A percentile compares a stretch with the other conserved stretches of the same genome.
Evolutionary conservation across 345 rosid genomes (phyloP).

Genomic region (Cardamine occulta): DNA sequence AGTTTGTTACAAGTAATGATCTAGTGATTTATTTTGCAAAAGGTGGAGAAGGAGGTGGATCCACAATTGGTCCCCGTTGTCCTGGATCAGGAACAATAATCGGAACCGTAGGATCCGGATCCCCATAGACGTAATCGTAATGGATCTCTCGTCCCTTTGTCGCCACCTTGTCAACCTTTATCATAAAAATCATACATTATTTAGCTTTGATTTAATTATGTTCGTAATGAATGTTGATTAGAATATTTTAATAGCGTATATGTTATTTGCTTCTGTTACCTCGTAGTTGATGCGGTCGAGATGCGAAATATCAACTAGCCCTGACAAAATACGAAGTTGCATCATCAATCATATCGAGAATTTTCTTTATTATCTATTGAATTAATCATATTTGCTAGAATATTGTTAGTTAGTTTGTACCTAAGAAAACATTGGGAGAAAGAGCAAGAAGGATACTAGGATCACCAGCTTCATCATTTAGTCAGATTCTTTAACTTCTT

Average conservation of each 20-base stretch:
- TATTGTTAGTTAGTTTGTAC: conserved; percentile 12
- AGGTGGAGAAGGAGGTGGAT: neutral
- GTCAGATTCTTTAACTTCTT: neutral
- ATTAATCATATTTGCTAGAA: neutral
- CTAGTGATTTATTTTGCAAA: neutral
- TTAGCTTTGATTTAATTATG: neutral
- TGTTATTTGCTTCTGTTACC: conserved; percentile 6
- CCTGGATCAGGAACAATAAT: too few species aligned
- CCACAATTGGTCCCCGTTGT: neutral
- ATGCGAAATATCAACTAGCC: conserved; percentile 17
- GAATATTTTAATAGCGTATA: too few species aligned
- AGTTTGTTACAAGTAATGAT: neutral
- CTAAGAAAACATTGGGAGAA: conserved; percentile 35
- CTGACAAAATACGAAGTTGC: conserved; percentile 6
- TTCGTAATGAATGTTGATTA: neutral
- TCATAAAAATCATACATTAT: neutral
- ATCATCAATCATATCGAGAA: neutral
- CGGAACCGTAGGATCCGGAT: too few species aligned
- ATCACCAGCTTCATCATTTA: conserved; percentile 37
- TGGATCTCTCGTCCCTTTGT: neutral
- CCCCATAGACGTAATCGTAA: too few species aligned
- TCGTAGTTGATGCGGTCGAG: conserved; percentile 2
- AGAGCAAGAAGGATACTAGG: conserved; percentile 31
- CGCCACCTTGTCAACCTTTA: neutral
- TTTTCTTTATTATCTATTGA: too few species aligned